Base-by-base conservation (phyloP, 1,139 yeast genomes). In the Nakaseomyces bracarensis region DNA sequence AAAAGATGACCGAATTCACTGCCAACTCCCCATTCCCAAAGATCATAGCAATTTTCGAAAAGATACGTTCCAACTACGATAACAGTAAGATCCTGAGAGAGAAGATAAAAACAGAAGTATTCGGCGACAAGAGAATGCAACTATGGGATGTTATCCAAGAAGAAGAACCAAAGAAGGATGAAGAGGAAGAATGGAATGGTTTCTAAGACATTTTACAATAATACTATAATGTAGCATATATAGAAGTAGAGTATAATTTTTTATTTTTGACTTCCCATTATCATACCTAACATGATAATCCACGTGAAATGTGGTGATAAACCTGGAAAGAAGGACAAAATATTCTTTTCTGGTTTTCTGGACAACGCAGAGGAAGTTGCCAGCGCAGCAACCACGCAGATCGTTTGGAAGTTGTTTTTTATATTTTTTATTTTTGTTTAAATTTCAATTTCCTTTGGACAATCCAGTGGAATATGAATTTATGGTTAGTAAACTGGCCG, bases 81-180 rank as follows among this genome's bases (percentile, higher is more conserved):
- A 65, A 69, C 28, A 70, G 76, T 55, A 84, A 82, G 64, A 75
- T 84, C 1, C 66, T 87, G 47, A 75, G 86, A 58, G 69, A 71
- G 44, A 79, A 77, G 54, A 79, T 82, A 47, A 70, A 67, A 50
- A 77, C 74, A 36, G 93, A 84, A 36, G 72, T 89, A 1, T 65
- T 84, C 43, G 67, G 67, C 1, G 95, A 87, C 58, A 64, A 67
- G 28, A 71, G 93, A 55, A 69, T 86, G 45, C 61, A 62, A 28
- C 68, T 68, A 31, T 85, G 95, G 95, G 82, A 79, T 6, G 69
- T 79, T 8, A 52, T 45, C n/a, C 60, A 50, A 19, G 57, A 53
- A 8, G 58, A 51, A 4, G 52, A 49, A 3, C 52, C 45, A 13
- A 59, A 55, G 8, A 67, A 55, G 4, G 60, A 30, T 11, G 69